Base-by-base conservation (phyloP, 2,329 filamentous ascomycete species). In the Pseudogymnoascus sp. region DNA sequence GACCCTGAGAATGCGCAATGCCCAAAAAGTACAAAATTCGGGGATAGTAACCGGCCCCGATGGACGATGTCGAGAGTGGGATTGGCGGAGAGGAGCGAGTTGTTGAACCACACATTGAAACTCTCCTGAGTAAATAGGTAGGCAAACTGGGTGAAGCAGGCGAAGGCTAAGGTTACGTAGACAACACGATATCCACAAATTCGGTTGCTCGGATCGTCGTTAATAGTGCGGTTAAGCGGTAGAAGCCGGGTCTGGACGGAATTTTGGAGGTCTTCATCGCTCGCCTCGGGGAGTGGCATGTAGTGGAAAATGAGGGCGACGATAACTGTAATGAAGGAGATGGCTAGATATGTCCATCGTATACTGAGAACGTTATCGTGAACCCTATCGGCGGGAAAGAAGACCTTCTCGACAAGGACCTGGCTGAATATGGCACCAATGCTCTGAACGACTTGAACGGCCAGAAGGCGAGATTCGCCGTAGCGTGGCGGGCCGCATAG, bases 311-410 rank as follows among this genome's bases (percentile, higher is more conserved):
- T 81, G 8, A 86, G 74, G 0, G 84, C 87, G 5, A 93, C 77
- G 3, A 82, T 76, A 59, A 85, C 87, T 63, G 88, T 89, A 60
- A 90, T 84, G 35, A 86, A 77, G 0, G 88, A 90, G 64, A 92
- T 88, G 62, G 85, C 86, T 29, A 92, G 80, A 67, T 92, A 92
- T 0, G 88, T 89, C 86, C 86, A 93, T 71, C 92, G 89, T 3
- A 92, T 54, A 92, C 73, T 8, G 92, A 84, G n/a, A 7, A 89
- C 79, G 10, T 79, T 76, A 29, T 78, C 80, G 47, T 54, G 47
- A 33, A 33, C 29, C 17, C 35, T 29, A 7, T 54, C 5, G 21
- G 10, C 0, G 4, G 47, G 47, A 74, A 93, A 93, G 70, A 93
- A 89, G 15, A 88, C 86, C 63, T 84, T 86, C 40, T 89, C 83